These are phyloP conservation scores for Cornus florida DNA, from an alignment of 148 eudicot genomes.

Conservation along the genomic window DNA sequence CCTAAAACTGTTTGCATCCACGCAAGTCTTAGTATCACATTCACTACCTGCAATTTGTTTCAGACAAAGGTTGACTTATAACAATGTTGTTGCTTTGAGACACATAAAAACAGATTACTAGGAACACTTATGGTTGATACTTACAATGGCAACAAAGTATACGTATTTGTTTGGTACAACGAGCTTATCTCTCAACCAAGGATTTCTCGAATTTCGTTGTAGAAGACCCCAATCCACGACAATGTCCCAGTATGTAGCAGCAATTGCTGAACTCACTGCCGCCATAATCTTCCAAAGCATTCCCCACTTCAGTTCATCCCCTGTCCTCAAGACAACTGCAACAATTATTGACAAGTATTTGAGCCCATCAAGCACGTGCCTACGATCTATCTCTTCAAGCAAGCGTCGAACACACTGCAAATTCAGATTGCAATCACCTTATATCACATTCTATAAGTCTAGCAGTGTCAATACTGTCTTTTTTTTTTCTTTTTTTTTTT, in stretches of 20 bases:
- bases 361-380: slow-evolving; percentile 19
- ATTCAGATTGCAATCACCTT: background rate
- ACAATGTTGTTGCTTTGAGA: background rate
- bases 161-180: slow-evolving; percentile 28
- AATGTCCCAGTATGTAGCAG: slow-evolving; percentile 31
- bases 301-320: slow-evolving; percentile 21
- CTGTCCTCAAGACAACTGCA: slow-evolving; percentile 29
- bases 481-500: no score
- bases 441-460: no score
- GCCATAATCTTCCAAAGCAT: slow-evolving; percentile 18
- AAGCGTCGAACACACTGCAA: slow-evolving; percentile 22
- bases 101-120: background rate
- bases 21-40: slow-evolving; percentile 50
- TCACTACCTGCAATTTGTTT: slow-evolving; percentile 30
- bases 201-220: slow-evolving; percentile 22
- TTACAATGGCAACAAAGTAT: slow-evolving; percentile 41
- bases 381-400: slow-evolving; percentile 17
- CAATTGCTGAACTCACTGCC: slow-evolving; percentile 19
- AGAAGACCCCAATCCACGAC: slow-evolving; percentile 43
- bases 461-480: no score
- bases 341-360: slow-evolving; percentile 24
- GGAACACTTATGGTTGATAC: background rate
- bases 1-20: slow-evolving; percentile 61
- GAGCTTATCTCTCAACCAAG: slow-evolving; percentile 36
- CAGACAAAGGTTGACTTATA: background rate